Conservation (phyloP, 1,139 yeast species). For the Yamadazyma friedrichii region DNA sequence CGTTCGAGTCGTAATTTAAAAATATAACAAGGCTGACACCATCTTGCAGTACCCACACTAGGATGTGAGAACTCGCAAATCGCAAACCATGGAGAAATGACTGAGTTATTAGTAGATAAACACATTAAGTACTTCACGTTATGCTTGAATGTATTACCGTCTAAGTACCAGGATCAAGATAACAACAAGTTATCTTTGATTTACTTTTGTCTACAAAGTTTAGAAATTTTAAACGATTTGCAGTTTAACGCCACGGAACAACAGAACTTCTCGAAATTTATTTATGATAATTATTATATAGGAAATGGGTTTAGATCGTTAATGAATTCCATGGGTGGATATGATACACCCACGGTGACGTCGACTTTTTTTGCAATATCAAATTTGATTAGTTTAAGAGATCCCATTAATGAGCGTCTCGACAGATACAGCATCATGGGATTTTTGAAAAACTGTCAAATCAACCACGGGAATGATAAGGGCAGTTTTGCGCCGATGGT, state of each 20-base stretch:
- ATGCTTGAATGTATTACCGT: constrained; percentile 51
- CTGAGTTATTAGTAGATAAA: constrained; percentile 24
- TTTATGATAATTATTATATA: constrained; percentile 48
- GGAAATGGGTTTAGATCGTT: constrained; percentile 52
- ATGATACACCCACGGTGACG: constrained; percentile 63
- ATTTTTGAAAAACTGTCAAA: constrained; percentile 56
- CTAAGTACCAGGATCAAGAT: constrained; percentile 55
- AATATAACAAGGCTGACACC: too few species aligned
- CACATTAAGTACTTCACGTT: constrained; percentile 53
- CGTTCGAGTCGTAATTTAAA: too few species aligned
- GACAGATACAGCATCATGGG: constrained; percentile 47
- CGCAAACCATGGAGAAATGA: constrained; percentile 2
- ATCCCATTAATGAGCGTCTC: constrained; percentile 34
- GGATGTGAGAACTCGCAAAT: too few species aligned
- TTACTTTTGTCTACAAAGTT: constrained; percentile 66
- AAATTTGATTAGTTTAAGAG: constrained; percentile 46
- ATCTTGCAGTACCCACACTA: too few species aligned
- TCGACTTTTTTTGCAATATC: constrained; percentile 68
- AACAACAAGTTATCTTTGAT: constrained; percentile 64
- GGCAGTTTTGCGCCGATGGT: constrained; percentile 48
- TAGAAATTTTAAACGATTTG: constrained; percentile 48
- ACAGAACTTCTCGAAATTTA: constrained; percentile 38
- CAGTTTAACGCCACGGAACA: constrained; percentile 26
- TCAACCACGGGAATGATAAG: constrained; percentile 52
- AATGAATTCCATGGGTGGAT: constrained; percentile 28